Evolutionary conservation across 2,329 filamentous ascomycete species (phyloP).

Genomic region (Kalaharituber pfeilii): DNA sequence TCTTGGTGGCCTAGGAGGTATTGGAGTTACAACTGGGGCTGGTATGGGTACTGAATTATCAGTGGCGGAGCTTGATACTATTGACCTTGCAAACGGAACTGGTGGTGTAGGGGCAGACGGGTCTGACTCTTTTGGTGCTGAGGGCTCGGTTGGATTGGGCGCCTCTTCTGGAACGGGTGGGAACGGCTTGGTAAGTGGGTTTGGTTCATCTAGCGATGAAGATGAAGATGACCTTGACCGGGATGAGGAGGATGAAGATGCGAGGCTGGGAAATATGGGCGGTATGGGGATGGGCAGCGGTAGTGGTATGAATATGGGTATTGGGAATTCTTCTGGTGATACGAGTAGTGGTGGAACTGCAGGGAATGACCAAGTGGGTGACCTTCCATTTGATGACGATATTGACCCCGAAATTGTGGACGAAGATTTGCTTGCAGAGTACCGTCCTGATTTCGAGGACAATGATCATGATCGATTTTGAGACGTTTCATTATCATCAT

Average conservation of each 20-base stretch:
- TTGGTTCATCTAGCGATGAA: conserved; percentile 87
- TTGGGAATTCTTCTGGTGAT: background rate
- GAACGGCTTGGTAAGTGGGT: conserved; percentile 66
- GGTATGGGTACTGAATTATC: background rate
- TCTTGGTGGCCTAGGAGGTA: conserved; percentile 14
- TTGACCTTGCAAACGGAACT: conserved; percentile 22
- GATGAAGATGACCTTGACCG: conserved; percentile 90
- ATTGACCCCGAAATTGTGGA: conserved; percentile 1
- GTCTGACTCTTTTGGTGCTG: background rate
- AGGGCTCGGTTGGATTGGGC: background rate
- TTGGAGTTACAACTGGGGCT: background rate
- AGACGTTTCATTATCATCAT: background rate
- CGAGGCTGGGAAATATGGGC: conserved; percentile 18
- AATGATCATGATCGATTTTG: no score
- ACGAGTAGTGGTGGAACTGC: background rate
- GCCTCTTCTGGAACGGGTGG: conserved; percentile 31
- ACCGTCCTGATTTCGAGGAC: background rate
- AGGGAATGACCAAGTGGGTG: conserved; percentile 1
- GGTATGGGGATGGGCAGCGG: background rate
- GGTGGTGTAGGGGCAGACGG: conserved; percentile 14
- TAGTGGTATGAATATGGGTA: background rate
- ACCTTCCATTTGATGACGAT: conserved; percentile 2
- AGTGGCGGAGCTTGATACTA: conserved; percentile 20
- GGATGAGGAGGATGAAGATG: conserved; percentile 49
- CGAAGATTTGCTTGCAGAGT: conserved; percentile 2